These are phyloP conservation scores for Suhomyces coccinellae DNA, from an alignment of 1,139 yeast genomes.

Conservation along the genomic window DNA sequence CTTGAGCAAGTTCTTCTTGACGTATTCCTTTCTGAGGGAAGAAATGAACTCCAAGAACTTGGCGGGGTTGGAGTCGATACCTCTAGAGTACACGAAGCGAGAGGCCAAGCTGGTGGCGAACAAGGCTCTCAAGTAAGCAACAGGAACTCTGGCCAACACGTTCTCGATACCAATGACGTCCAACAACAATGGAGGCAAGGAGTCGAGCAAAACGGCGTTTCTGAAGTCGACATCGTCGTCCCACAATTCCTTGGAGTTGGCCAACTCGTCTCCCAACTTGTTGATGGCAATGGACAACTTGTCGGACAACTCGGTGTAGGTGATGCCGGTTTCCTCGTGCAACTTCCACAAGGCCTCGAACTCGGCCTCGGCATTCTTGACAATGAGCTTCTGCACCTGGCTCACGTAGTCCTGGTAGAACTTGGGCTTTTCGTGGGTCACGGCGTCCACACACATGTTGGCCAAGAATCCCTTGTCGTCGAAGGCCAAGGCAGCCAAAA, in stretches of 20 bases:
- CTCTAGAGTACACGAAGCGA: slow-evolving; percentile 82
- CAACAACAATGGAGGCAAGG: slow-evolving; percentile 76
- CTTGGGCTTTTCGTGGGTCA: slow-evolving; percentile 57
- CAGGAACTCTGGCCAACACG: slow-evolving; percentile 79
- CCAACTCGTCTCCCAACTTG: slow-evolving; percentile 84
- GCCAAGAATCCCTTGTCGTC: slow-evolving; percentile 78
- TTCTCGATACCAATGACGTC: slow-evolving; percentile 73
- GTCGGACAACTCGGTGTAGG: slow-evolving; percentile 82
- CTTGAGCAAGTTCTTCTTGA: slow-evolving; percentile 30
- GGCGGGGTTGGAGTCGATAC: slow-evolving; percentile 82
- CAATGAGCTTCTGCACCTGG: slow-evolving; percentile 76
- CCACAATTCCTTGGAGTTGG: slow-evolving; percentile 84
- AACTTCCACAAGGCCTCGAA: slow-evolving; percentile 87
- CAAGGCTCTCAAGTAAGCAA: slow-evolving; percentile 80
- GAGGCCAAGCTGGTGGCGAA: slow-evolving; percentile 91
- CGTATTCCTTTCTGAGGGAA: slow-evolving; percentile 43
- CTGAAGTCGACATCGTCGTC: slow-evolving; percentile 74
- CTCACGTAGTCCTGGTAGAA: slow-evolving; percentile 81
- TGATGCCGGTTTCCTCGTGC: slow-evolving; percentile 61
- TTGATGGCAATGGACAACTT: slow-evolving; percentile 83
- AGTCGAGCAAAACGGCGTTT: slow-evolving; percentile 70
- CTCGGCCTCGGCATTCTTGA: slow-evolving; percentile 77
- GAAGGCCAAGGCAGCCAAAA: slow-evolving; percentile 88
- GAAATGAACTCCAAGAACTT: slow-evolving; percentile 74
- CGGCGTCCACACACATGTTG: slow-evolving; percentile 69